Base-by-base conservation (phyloP, 352 stramenopile genomes). In the Saprolegnia diclina region DNA sequence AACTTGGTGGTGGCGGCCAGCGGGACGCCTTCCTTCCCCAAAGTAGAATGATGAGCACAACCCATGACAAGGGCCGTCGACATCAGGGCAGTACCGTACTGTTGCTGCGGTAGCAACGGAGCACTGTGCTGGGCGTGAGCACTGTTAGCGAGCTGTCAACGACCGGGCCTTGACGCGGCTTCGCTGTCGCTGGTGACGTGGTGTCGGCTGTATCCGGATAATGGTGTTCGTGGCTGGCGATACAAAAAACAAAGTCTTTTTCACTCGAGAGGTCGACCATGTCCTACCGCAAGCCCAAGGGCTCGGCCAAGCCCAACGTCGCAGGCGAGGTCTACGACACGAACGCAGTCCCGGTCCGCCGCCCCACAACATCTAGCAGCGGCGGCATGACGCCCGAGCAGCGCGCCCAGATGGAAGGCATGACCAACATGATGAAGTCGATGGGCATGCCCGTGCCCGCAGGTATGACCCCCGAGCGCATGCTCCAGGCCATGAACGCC, bases 311-410 rank as follows among this genome's bases (percentile, higher is more conserved):
- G 78, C 75, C 87, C 16, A 94, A 90, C 65, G 79, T 92, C 65
- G 79, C 86, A 5, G 86, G 86, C 65, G 86, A 94, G 80, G 76
- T 79, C 53, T 94, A 94, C 73, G 83, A 94, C 80, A 83, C 86
- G 56, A 94, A 94, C 71, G 86, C 86, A 19, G 29, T 90, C 40
- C 74, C 72, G 13, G 21, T 91, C 13, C 52, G 71, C 16, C 71
- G 71, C 52, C 68, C 67, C n/a, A 21, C 55, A 19, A 5, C 68
- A 26, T 38, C 53, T 54, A 66, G 59, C 71, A 64, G 64, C 37
- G 77, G 64, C 19, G 72, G 75, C 18, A 72, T 65, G 63, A 77
- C 79, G 1, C 76, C 77, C 26, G 72, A 85, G 24, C 74, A 73
- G 21, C 82, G 87, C 65, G 73, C 79, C 26, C 77, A 85, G 67